phyloP scores from a whole-genome alignment of 202 grass and related monocot species.

The Zizania palustris region DNA sequence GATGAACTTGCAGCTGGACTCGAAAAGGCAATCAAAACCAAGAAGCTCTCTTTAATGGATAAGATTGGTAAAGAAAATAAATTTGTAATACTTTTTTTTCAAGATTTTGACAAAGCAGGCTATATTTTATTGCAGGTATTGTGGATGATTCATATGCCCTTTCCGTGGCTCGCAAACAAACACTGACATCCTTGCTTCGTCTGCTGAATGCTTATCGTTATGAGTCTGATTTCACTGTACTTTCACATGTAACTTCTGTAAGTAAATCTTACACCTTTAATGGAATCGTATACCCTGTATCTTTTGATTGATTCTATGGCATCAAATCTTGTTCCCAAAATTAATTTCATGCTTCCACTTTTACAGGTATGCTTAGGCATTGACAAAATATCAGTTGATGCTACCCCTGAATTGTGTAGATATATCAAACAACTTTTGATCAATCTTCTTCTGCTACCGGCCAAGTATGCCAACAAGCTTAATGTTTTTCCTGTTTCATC shows the following conservation, averaged over 20 bases:
- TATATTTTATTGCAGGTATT: constrained; percentile 55
- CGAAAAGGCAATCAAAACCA: constrained; percentile 64
- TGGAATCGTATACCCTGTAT: constrained; percentile 27
- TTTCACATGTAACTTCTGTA: constrained; percentile 84
- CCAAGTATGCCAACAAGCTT: constrained; percentile 54
- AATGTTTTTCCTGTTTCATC: constrained; percentile 6
- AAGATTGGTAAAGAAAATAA: constrained; percentile 67
- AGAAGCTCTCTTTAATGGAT: constrained; percentile 73
- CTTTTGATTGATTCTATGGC: constrained; percentile 24
- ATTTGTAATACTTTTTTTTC: constrained; percentile 4
- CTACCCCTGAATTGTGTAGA: constrained; percentile 68
- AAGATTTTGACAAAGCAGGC: constrained; percentile 29
- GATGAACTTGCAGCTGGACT: constrained; percentile 79
- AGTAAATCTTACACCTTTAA: constrained; percentile 43
- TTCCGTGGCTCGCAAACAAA: constrained; percentile 76
- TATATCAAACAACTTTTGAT: constrained; percentile 76
- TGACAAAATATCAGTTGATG: constrained; percentile 61
- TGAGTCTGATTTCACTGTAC: constrained; percentile 85
- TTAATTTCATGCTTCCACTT: constrained; percentile 16
- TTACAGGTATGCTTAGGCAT: constrained; percentile 71
- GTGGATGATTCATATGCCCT: constrained; percentile 82
- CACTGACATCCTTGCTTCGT: constrained; percentile 70
- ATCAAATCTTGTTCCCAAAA: constrained; percentile 4
- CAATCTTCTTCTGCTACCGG: constrained; percentile 68
- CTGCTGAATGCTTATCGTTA: constrained; percentile 75